Base-by-base conservation (phyloP, 805 yeast genomes). In the Wickerhamiella kurtzmanii region DNA sequence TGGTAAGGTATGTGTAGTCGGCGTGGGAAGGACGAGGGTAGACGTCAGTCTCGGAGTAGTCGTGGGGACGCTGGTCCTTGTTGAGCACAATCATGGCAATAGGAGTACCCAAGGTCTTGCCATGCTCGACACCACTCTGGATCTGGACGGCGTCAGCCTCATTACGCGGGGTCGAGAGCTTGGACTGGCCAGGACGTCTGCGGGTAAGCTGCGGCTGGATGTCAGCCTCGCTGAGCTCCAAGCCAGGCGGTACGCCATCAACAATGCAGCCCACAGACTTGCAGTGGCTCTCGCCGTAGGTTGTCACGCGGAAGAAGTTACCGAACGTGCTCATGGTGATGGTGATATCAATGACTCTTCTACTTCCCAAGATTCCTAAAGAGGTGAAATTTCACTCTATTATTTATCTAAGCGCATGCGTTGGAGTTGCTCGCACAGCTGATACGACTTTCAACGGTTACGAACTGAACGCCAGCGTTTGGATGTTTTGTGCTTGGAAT, bases 11-110 rank as follows among this genome's bases (percentile, higher is more conserved):
- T 19, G 98, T 92, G 74, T 73, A 87, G 66, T 92, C 98, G 17
- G 98, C 97, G 66, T 92, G 98, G 25, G 95, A 84, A 22, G 98
- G 98, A 66, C 98, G 79, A 56, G 98, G 98, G 69, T 79, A 92
- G 54, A 82, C 73, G 63, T 88, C 97, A 66, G 94, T 92, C 60
- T 89, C 97, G 21, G 84, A 75, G 72, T 92, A 92, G 66, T 92
- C 98, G 54, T 86, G 78, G 11, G 98, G 98, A 62, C 97, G 77
- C 64, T 92, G 98, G 68, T 92, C 98, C 69, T 92, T 87, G 65
- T 92, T 92, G 59, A 73, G 73, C 19, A 92, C 94, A 48, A 88
- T 61, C 96, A 92, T 85, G 9, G 84, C 96, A 50, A 92, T 83
- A 21, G 98, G 97, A 28, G 96, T 84, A 35, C 98, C 98, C 52